Conservation (phyloP, 371 early-diverging fungal species). For the Thermomucor indicae-seudaticae region DNA sequence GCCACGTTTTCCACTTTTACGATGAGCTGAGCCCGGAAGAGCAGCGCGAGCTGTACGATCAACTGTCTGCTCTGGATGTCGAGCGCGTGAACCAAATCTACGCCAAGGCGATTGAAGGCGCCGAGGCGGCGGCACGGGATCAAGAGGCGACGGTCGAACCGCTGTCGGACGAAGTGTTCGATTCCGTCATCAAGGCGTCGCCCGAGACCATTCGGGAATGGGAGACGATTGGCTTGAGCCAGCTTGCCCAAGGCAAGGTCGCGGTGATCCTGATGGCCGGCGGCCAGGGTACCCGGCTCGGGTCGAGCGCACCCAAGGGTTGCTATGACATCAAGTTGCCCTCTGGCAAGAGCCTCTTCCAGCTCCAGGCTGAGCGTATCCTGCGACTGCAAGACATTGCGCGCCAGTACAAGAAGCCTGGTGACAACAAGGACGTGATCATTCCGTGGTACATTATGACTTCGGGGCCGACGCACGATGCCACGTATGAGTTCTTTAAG, state of each 20-base stretch:
- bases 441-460: constrained; percentile 97
- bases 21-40: constrained; percentile 60
- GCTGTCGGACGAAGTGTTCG: constrained; percentile 72
- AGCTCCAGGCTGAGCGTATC: constrained; percentile 92
- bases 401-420: constrained; percentile 31
- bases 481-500: constrained; percentile 76
- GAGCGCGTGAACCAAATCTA: constrained; percentile 79
- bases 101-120: constrained; percentile 59
- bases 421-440: constrained; percentile 33
- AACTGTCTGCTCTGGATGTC: constrained; percentile 73
- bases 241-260: constrained; percentile 86
- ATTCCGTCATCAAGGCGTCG: constrained; percentile 62
- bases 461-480: constrained; percentile 83
- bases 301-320: constrained; percentile 87
- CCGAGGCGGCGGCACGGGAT: constrained; percentile 34
- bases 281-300: constrained; percentile 89
- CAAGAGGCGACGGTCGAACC: constrained; percentile 62
- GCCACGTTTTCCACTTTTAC: constrained; percentile 84
- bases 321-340: constrained; percentile 90
- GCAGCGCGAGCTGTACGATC: constrained; percentile 55
- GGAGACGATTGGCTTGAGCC: constrained; percentile 68
- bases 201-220: constrained; percentile 62
- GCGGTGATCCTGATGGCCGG: constrained; percentile 92
- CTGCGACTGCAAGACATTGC: constrained; percentile 77
- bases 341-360: constrained; percentile 85